Evolutionary conservation across 2,329 filamentous ascomycete species (phyloP), one percentile per base, ranked within the genome.

Genomic region (Diaporthe amygdali): DNA sequence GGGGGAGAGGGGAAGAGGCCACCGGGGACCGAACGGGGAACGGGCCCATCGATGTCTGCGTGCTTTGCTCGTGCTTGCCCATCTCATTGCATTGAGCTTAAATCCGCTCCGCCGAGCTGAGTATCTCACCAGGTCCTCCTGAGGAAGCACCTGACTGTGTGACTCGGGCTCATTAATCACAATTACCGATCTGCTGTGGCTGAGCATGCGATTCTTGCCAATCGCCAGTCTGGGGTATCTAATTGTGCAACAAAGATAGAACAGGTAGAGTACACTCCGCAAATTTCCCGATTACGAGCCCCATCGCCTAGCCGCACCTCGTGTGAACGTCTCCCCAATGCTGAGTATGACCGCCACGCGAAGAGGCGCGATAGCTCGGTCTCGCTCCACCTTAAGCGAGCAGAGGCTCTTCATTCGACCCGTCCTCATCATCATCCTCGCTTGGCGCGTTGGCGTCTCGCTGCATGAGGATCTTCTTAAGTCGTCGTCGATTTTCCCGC

Each of bases 391-490:
- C 12, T 27, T 46, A 70, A 32, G 34, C 34, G 46, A 30, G n/a
- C 56, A 34, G 46, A 66, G 20, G 44, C 41, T 66, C 27, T 17
- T 49, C 49, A 22, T 27, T 20, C 61, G 32, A 34, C 27, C 39
- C 64, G 6, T 74, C 74, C 44, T 70, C 72, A 61, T 76, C 72
- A 39, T 83, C 80, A 37, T 84, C 84, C 49, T 85, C 83, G 6
- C 78, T 77, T 0, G 82, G 83, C 25, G 87, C 79, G 59, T 87
- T 86, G 64, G 84, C 81, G 44, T 88, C 82, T 72, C 82, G 80
- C 75, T 81, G 79, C n/a, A 79, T 75, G 51, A 85, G 74, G 14
- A 89, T 75, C 51, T 82, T 80, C 74, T 81, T 82, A 17, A 90
- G 76, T 74, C 81, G 84, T 68, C 81, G 79, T 55, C 81, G 79